A percentile compares a stretch with the other conserved stretches of the same genome.
These are phyloP conservation scores for Fusarium pilosicola DNA, from an alignment of 2,329 filamentous ascomycete genomes.

Conservation along the genomic window DNA sequence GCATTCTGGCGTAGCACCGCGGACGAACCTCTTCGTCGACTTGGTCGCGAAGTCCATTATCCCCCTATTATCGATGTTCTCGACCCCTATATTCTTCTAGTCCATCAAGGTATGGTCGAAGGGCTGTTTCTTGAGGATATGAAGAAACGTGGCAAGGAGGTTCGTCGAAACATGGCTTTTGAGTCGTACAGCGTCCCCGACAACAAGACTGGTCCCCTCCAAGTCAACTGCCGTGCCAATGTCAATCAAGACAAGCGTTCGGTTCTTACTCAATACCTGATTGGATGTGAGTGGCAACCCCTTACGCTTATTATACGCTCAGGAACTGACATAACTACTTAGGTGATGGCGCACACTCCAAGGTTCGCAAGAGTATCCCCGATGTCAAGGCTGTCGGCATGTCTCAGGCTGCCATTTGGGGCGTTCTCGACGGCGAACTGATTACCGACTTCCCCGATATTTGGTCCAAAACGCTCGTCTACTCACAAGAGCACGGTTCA, in stretches of 20 bases:
- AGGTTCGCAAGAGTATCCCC: constrained; percentile 72
- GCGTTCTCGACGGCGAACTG: constrained; percentile 75
- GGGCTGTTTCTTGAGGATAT: constrained; percentile 76
- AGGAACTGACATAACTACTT: constrained; percentile 13
- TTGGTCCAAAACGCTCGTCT: constrained; percentile 78
- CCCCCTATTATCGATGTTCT: constrained; percentile 68
- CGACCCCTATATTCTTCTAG: constrained; percentile 66
- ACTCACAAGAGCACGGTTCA: constrained; percentile 73
- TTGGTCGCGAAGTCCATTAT: constrained; percentile 75
- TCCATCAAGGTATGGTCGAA: constrained; percentile 82
- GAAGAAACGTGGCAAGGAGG: constrained; percentile 68
- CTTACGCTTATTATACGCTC: not conserved
- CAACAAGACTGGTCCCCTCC: constrained; percentile 55
- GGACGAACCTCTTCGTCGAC: constrained; percentile 64
- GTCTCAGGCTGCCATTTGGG: constrained; percentile 70
- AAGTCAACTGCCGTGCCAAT: constrained; percentile 62
- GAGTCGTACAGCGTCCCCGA: constrained; percentile 62
- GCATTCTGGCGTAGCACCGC: constrained; percentile 73
- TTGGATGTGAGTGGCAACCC: constrained; percentile 67
- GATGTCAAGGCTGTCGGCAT: constrained; percentile 64
- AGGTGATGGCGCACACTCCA: constrained; percentile 77
- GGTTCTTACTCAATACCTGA: constrained; percentile 69
- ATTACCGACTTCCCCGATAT: constrained; percentile 79
- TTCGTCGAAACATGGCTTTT: constrained; percentile 73
- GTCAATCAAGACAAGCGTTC: constrained; percentile 61